Evolutionary conservation across 208 protist species (phyloP).

Genomic region (Wallacemonas rigidus): DNA sequence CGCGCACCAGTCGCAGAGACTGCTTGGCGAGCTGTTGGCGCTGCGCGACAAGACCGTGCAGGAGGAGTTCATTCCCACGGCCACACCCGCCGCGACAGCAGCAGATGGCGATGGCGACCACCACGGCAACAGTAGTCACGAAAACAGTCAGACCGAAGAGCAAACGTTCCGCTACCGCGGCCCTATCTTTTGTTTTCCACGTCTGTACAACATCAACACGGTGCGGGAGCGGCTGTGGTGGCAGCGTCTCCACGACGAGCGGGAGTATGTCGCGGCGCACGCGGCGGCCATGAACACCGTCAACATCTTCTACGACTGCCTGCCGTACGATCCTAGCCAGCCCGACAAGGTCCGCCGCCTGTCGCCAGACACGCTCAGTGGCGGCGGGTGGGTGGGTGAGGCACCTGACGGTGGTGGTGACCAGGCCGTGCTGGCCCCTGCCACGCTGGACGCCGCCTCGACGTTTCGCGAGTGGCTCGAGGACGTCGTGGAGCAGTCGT

Average conservation of each 20-base stretch:
- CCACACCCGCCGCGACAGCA: background rate
- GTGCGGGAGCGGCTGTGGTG: conserved; percentile 57
- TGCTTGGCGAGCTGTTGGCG: conserved; percentile 46
- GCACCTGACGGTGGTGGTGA: conserved; percentile 43
- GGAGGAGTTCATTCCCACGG: conserved; percentile 76
- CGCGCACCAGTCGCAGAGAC: conserved; percentile 25
- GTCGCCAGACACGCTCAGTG: conserved; percentile 8
- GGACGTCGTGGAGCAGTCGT: conserved; percentile 78
- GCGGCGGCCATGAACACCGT: conserved; percentile 59
- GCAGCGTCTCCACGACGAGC: conserved; percentile 50
- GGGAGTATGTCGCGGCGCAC: conserved; percentile 68
- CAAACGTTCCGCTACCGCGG: conserved; percentile 65
- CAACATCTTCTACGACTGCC: conserved; percentile 80
- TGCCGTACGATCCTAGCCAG: conserved; percentile 41
- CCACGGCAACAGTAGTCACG: conserved; percentile 2
- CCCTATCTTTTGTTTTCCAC: conserved; percentile 67
- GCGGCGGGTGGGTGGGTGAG: conserved; percentile 61
- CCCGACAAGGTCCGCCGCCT: conserved; percentile 10
- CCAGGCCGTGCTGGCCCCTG: conserved; percentile 53
- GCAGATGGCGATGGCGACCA: background rate
- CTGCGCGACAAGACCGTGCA: conserved; percentile 46
- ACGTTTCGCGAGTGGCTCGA: conserved; percentile 74
- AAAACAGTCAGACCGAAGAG: conserved; percentile 25
- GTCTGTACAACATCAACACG: conserved; percentile 74
- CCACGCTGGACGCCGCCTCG: conserved; percentile 38